Evolutionary conservation across 1,139 yeast species (phyloP).

Genomic region (Geotrichum fermentans): DNA sequence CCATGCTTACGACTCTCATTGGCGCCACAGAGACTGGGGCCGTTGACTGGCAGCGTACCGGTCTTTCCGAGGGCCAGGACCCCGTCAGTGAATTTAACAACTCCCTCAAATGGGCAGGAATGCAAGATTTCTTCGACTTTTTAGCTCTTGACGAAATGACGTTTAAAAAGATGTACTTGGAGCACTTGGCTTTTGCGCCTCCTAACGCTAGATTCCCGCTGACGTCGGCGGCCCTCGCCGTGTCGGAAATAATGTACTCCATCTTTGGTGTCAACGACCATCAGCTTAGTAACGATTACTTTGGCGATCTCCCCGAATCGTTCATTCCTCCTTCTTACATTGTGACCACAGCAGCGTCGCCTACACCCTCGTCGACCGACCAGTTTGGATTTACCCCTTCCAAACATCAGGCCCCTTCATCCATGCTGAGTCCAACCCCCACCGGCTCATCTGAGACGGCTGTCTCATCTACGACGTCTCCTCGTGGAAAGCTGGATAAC

Average conservation of each 20-base stretch:
- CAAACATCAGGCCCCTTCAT: conserved; percentile 11
- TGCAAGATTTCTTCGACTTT: conserved; percentile 34
- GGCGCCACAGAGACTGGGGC: conserved; percentile 24
- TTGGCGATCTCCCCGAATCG: conserved; percentile 21
- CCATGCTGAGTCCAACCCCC: conserved; percentile 18
- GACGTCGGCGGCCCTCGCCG: conserved; percentile 32
- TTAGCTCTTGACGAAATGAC: conserved; percentile 27
- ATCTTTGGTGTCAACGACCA: conserved; percentile 37
- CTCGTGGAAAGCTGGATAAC: conserved; percentile 14
- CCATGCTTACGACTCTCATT: conserved; percentile 26
- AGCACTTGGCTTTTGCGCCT: conserved; percentile 31
- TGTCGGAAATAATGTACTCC: conserved; percentile 34
- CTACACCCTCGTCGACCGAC: conserved; percentile 20
- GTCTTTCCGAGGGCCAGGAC: conserved; percentile 25
- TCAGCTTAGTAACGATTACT: conserved; percentile 7
- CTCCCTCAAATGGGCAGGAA: conserved; percentile 30
- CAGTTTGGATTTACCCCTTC: conserved; percentile 1
- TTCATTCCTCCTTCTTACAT: conserved; percentile 27
- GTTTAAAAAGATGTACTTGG: conserved; percentile 30
- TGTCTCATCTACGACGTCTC: conserved; percentile 7
- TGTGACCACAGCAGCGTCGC: neutral
- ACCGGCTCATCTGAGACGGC: conserved; percentile 17
- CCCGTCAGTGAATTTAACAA: conserved; percentile 28
- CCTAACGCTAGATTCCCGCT: conserved; percentile 38
- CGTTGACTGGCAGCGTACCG: conserved; percentile 31